Percentiles rank a stretch among this genome's conserved stretches.
These are phyloP conservation scores for Geranium rotundifolium DNA, from an alignment of 345 rosid species.

Conservation along the genomic window DNA sequence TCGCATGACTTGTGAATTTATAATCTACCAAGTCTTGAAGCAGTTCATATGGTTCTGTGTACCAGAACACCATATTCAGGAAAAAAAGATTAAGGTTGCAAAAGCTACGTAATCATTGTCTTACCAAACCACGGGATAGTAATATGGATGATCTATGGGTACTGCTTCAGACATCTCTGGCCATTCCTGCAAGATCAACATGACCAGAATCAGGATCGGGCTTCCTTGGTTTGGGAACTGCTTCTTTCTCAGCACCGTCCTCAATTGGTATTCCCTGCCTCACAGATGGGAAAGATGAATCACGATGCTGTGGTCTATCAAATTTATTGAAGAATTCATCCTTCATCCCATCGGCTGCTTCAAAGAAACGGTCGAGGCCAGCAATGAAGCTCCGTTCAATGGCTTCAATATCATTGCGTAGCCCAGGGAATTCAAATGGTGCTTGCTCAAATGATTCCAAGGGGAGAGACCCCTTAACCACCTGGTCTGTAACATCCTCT, in stretches of 20 bases:
- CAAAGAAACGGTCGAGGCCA: slow-evolving; percentile 48
- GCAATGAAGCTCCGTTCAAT: slow-evolving; percentile 50
- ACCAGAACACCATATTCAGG: too few species aligned
- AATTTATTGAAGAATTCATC: slow-evolving; percentile 44
- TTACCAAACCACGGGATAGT: too few species aligned
- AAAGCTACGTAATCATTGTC: too few species aligned
- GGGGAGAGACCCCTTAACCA: slow-evolving; percentile 24
- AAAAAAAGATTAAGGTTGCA: too few species aligned
- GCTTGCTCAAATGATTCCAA: slow-evolving; percentile 20
- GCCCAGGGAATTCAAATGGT: slow-evolving; percentile 59
- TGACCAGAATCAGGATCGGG: slow-evolving; percentile 19
- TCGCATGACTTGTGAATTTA: too few species aligned
- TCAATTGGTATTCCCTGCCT: slow-evolving; percentile 46
- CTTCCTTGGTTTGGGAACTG: slow-evolving; percentile 12
- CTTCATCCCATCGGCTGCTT: slow-evolving; percentile 63
- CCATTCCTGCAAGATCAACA: slow-evolving; percentile 50
- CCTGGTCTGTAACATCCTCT: slow-evolving; percentile 70
- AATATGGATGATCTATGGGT: too few species aligned
- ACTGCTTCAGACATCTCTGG: slow-evolving; percentile 43
- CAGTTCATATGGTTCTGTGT: too few species aligned
- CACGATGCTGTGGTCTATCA: slow-evolving; percentile 18
- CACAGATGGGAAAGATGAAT: slow-evolving; percentile 22
- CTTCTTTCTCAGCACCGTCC: slow-evolving; percentile 24
- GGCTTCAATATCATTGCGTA: slow-evolving; percentile 51
- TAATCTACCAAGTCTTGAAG: too few species aligned